Evolutionary conservation across 768 basidiomycete species (phyloP).

Genomic region (Russula emetica): DNA sequence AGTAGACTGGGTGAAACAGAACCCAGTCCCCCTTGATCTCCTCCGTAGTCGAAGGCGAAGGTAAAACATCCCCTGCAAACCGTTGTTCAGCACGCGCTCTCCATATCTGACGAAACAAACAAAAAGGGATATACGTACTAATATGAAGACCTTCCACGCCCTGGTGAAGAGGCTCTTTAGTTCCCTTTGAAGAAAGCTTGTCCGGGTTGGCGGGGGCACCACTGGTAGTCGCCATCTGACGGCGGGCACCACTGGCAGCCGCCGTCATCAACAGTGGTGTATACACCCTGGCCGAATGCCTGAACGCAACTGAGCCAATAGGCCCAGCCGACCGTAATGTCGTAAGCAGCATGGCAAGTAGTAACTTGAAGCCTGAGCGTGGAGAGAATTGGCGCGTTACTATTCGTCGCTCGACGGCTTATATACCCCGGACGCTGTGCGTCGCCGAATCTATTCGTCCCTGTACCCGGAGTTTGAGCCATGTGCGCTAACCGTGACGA

Average conservation of each 20-base stretch:
- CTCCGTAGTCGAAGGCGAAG: background rate
- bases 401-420: background rate
- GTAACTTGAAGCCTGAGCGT: background rate
- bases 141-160: constrained; percentile 18
- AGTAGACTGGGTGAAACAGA: constrained; percentile 89
- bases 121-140: background rate
- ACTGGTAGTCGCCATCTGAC: background rate
- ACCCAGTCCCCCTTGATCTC: constrained; percentile 71
- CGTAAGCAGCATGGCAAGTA: background rate
- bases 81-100: background rate
- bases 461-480: background rate
- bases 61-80: constrained; percentile 12
- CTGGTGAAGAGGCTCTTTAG: background rate
- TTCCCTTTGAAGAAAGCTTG: constrained; percentile 8
- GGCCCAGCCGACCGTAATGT: constrained; percentile 2
- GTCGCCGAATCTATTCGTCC: too few relatives aligned
- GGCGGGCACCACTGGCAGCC: background rate
- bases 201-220: background rate
- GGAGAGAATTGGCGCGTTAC: background rate
- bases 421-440: background rate
- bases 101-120: too few relatives aligned
- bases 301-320: background rate
- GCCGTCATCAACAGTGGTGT: background rate
- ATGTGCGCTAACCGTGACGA: background rate
- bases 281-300: constrained; percentile 2